Conservation (phyloP, 2,329 filamentous ascomycete genomes). For the Cytospora paraplurivora region DNA sequence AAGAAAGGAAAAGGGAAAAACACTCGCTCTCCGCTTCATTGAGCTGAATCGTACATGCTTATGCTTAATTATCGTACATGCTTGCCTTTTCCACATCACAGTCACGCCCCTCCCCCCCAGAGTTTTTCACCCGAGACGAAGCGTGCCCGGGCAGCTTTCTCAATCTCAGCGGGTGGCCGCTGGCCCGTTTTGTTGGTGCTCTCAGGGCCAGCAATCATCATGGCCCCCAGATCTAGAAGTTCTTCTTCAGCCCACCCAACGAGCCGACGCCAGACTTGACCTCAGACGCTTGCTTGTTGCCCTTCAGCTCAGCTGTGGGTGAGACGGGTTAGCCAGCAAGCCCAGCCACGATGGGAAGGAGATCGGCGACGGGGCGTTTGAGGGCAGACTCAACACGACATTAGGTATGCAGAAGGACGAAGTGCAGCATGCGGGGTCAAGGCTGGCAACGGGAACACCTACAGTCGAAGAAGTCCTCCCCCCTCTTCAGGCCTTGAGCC, state of each 20-base stretch:
- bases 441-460: constrained; percentile 25
- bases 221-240: constrained; percentile 27
- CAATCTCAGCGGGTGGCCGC: not conserved
- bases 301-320: constrained; percentile 39
- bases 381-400: not conserved
- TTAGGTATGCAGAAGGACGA: not conserved
- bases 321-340: not conserved
- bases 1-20: too few species aligned
- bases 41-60: too few species aligned
- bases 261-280: constrained; percentile 36
- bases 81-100: too few species aligned
- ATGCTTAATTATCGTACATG: too few species aligned
- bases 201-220: not conserved
- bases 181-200: constrained; percentile 6
- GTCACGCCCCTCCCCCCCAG: too few species aligned
- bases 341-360: not conserved
- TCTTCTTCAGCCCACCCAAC: constrained; percentile 38
- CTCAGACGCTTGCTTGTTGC: constrained; percentile 40
- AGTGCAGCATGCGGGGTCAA: not conserved
- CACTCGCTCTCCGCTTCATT: too few species aligned
- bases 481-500: constrained; percentile 42
- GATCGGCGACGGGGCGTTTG: not conserved
- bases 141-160: not conserved
- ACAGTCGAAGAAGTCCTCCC: constrained; percentile 43
- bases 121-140: not conserved